phyloP scores from a whole-genome alignment of 2,329 filamentous ascomycete species.

The Penicillium sp. region DNA sequence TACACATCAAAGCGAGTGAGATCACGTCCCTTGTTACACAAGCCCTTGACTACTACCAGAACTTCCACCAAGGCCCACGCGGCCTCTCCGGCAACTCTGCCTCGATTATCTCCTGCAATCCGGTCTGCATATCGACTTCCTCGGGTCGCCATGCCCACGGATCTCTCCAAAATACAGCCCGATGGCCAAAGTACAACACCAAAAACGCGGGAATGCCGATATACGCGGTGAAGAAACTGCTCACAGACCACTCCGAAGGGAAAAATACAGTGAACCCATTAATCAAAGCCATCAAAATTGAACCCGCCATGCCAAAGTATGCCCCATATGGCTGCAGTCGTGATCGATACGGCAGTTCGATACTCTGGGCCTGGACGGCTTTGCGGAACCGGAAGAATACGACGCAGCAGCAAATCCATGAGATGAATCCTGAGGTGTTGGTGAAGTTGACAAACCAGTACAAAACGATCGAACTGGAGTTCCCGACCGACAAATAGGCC shows the following conservation, averaged over 20 bases:
- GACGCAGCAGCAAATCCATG: slow-evolving; percentile 63
- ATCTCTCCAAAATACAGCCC: slow-evolving; percentile 45
- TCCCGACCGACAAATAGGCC: slow-evolving; percentile 63
- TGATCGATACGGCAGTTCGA: slow-evolving; percentile 53
- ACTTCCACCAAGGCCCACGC: slow-evolving; percentile 34
- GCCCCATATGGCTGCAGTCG: slow-evolving; percentile 61
- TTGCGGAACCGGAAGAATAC: slow-evolving; percentile 58
- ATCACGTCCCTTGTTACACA: neutral
- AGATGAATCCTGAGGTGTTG: slow-evolving; percentile 64
- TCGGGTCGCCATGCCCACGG: slow-evolving; percentile 49
- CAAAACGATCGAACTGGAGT: slow-evolving; percentile 58
- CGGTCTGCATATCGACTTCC: slow-evolving; percentile 52
- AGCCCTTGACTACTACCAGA: slow-evolving; percentile 18
- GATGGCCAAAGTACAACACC: slow-evolving; percentile 51
- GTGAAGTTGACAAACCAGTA: slow-evolving; percentile 69
- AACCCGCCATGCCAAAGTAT: slow-evolving; percentile 52
- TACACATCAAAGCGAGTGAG: neutral
- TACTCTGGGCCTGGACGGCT: slow-evolving; percentile 43
- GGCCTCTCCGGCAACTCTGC: slow-evolving; percentile 35
- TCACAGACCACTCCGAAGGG: slow-evolving; percentile 57
- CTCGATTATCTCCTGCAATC: slow-evolving; percentile 52
- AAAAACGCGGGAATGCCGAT: slow-evolving; percentile 62
- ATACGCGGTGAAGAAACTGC: slow-evolving; percentile 63
- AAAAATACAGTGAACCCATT: slow-evolving; percentile 75
- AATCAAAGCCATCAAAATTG: slow-evolving; percentile 61